Conservation (phyloP, 2,329 filamentous ascomycete genomes). For the Monosporascus sp. region DNA sequence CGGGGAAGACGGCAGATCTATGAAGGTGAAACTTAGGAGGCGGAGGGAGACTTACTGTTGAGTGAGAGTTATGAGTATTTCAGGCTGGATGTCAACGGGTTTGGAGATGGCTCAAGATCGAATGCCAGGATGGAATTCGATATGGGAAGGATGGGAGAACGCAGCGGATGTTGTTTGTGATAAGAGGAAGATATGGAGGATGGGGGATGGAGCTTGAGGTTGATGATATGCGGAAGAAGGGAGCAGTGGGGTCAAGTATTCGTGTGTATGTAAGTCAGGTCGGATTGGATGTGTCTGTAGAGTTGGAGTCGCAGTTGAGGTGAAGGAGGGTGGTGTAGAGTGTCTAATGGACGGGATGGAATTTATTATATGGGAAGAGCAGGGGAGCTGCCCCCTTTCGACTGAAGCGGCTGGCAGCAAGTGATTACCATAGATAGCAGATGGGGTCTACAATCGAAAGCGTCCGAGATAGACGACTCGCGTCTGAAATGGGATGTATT, state of each 20-base stretch:
- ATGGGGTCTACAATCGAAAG: too few relatives aligned
- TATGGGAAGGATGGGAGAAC: not conserved
- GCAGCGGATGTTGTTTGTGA: not conserved
- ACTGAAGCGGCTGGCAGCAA: too few relatives aligned
- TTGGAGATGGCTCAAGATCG: not conserved
- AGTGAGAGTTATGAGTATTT: not conserved
- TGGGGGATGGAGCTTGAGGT: not conserved
- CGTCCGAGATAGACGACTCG: not conserved
- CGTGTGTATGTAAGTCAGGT: not conserved
- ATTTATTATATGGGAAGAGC: not conserved
- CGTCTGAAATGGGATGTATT: not conserved
- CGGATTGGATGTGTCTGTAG: not conserved
- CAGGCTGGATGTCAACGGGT: not conserved
- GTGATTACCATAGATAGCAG: too few relatives aligned
- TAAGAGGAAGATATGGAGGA: slow-evolving; percentile 1
- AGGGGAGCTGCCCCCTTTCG: too few relatives aligned
- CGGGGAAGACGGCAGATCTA: not conserved
- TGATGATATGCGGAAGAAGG: slow-evolving; percentile 3
- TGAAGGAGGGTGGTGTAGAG: not conserved
- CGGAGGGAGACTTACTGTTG: slow-evolving; percentile 2
- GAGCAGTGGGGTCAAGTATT: slow-evolving; percentile 3
- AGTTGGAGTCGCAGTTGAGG: not conserved
- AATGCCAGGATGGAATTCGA: not conserved
- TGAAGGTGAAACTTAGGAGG: not conserved
- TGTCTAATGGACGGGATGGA: not conserved